phyloP scores from a whole-genome alignment of 2,329 filamentous ascomycete genomes.

The Xylariaceae sp. region DNA sequence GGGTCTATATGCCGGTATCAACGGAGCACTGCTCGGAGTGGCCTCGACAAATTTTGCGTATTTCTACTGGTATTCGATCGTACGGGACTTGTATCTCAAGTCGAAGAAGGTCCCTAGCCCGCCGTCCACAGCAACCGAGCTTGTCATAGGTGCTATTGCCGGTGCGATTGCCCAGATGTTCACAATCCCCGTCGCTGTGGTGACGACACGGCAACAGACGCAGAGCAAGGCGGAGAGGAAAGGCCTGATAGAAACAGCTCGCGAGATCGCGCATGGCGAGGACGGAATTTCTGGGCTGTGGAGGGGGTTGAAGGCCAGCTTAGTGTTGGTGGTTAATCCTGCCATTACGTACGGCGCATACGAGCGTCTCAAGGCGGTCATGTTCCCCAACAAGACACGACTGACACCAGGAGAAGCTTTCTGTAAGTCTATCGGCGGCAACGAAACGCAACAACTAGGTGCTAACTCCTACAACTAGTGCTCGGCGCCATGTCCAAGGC shows the following conservation, averaged over 20 bases:
- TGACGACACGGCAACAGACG: constrained; percentile 94
- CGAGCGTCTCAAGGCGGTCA: constrained; percentile 70
- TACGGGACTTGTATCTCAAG: constrained; percentile 73
- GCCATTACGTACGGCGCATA: constrained; percentile 93
- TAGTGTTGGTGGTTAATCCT: constrained; percentile 93
- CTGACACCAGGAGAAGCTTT: constrained; percentile 86
- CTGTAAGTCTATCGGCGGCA: constrained; percentile 52
- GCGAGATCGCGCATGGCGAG: constrained; percentile 82
- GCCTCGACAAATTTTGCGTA: constrained; percentile 98
- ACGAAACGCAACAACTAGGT: neutral
- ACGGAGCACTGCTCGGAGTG: constrained; percentile 80
- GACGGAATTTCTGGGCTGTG: constrained; percentile 87
- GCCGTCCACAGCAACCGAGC: constrained; percentile 75
- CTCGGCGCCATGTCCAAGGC: constrained; percentile 91
- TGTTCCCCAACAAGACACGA: constrained; percentile 72
- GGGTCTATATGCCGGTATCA: constrained; percentile 86
- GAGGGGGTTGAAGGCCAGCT: constrained; percentile 90
- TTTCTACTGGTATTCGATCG: constrained; percentile 97
- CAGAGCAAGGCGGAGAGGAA: constrained; percentile 80
- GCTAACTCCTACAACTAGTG: constrained; percentile 45
- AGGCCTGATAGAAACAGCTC: constrained; percentile 78
- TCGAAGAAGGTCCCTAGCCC: constrained; percentile 44
- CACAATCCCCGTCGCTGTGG: constrained; percentile 91
- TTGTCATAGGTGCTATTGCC: constrained; percentile 78
- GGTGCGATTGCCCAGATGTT: constrained; percentile 91